Evolutionary conservation across 2,329 filamentous ascomycete genomes (phyloP).

Genomic region (Fusarium veterinarium): DNA sequence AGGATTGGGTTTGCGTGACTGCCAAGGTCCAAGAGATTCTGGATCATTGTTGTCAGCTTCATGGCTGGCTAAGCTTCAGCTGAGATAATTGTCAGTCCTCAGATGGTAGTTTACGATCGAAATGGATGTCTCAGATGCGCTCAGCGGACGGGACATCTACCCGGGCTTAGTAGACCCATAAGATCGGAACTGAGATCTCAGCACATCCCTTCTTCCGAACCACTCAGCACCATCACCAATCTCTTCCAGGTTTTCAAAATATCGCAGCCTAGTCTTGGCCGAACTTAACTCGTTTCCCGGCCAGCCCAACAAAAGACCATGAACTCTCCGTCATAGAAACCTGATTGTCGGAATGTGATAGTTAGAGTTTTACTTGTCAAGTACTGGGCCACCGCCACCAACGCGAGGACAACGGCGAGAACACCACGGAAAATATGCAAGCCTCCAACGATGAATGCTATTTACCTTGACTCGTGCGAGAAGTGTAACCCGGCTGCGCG

Average conservation of each 20-base stretch:
- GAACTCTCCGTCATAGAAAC: background rate
- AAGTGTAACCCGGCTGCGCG: background rate
- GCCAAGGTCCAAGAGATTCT: background rate
- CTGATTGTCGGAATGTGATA: constrained; percentile 23
- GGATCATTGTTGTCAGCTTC: background rate
- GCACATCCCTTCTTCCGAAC: too few species aligned
- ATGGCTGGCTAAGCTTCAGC: background rate
- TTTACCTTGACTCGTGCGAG: background rate
- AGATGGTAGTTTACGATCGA: background rate
- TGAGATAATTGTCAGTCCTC: background rate
- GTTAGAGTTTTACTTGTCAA: background rate
- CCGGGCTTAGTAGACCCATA: background rate
- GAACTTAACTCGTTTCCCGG: background rate
- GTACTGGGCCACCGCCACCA: constrained; percentile 12
- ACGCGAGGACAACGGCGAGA: constrained; percentile 18
- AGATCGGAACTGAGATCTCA: background rate
- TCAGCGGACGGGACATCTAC: background rate
- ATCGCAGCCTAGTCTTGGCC: background rate
- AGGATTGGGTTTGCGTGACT: background rate
- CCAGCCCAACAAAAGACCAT: background rate
- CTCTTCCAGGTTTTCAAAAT: background rate
- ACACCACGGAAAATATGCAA: background rate
- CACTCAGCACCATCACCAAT: background rate
- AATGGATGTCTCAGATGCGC: background rate
- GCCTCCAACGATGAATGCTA: background rate